Conservation (phyloP, 164 flowering plant genomes). For the Dillenia suffruticosa region DNA sequence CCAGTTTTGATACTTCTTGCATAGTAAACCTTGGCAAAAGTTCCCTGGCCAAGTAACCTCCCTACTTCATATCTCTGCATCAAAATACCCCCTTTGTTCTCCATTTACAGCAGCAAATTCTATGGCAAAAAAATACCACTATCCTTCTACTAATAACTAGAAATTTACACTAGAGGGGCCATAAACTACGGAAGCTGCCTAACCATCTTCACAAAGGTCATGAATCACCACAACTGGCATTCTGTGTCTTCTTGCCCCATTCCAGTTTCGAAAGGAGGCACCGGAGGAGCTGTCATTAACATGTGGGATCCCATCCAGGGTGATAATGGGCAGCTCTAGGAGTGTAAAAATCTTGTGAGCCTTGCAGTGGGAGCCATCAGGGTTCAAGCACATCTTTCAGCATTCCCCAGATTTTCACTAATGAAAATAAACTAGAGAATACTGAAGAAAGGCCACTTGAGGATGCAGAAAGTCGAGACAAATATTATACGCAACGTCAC, state of each 20-base stretch:
- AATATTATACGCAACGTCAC: too few relatives aligned
- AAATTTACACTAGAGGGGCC: slow-evolving; percentile 13
- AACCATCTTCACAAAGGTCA: slow-evolving; percentile 44
- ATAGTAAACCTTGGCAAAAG: slow-evolving; percentile 83
- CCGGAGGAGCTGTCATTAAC: slow-evolving; percentile 3
- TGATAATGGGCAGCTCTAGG: slow-evolving; percentile 11
- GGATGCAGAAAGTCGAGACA: too few relatives aligned
- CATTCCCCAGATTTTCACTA: slow-evolving; percentile 41
- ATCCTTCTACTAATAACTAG: slow-evolving; percentile 7
- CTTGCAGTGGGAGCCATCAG: slow-evolving; percentile 12
- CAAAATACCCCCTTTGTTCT: slow-evolving; percentile 46
- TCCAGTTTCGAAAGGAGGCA: slow-evolving; percentile 10
- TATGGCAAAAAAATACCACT: slow-evolving; percentile 4
- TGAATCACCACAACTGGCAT: slow-evolving; percentile 11
- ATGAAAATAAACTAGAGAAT: too few relatives aligned
- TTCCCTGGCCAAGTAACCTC: slow-evolving; percentile 78
- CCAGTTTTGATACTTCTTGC: slow-evolving; percentile 54
- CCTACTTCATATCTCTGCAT: slow-evolving; percentile 75
- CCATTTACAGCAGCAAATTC: slow-evolving; percentile 34
- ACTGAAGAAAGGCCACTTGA: too few relatives aligned
- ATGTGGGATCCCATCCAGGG: slow-evolving; percentile 24
- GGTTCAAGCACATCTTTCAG: slow-evolving; percentile 53
- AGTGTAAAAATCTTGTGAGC: slow-evolving; percentile 8
- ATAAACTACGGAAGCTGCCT: slow-evolving; percentile 8
- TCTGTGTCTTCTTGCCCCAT: slow-evolving; percentile 3